Percentiles rank a stretch among this genome's conserved stretches.
Evolutionary conservation across 768 basidiomycete species (phyloP).

Genomic region (Goffeauzyma gilvescens): DNA sequence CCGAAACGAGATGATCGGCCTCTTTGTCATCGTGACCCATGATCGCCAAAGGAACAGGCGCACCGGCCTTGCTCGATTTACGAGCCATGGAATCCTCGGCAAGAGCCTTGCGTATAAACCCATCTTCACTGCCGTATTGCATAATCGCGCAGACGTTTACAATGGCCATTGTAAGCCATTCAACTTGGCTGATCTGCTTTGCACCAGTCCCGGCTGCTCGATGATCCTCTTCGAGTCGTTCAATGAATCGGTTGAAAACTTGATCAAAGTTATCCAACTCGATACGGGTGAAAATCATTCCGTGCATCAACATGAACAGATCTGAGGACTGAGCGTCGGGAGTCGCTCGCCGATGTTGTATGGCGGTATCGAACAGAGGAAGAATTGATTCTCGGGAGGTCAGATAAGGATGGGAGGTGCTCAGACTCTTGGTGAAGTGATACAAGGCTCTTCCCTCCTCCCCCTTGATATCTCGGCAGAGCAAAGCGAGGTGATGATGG

Average conservation of each 20-base stretch:
- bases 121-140: conserved; percentile 65
- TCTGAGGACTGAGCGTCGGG: conserved; percentile 50
- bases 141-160: conserved; percentile 63
- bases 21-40: conserved; percentile 14
- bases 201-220: conserved; percentile 32
- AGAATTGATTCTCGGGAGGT: conserved; percentile 79
- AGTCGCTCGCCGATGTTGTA: conserved; percentile 52
- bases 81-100: conserved; percentile 33
- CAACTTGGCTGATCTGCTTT: conserved; percentile 35
- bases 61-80: conserved; percentile 2
- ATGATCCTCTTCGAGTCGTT: conserved; percentile 57
- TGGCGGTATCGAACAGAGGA: conserved; percentile 61
- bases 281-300: conserved; percentile 92
- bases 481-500: conserved; percentile 78
- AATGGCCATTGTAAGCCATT: conserved; percentile 94
- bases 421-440: conserved; percentile 88
- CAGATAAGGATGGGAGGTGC: conserved; percentile 67
- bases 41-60: conserved; percentile 12
- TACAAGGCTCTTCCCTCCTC: conserved; percentile 74
- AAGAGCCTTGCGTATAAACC: conserved; percentile 49
- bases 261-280: conserved; percentile 76
- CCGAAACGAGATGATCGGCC: neutral
- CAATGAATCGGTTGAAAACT: conserved; percentile 64
- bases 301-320: conserved; percentile 78
- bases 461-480: conserved; percentile 61